These are phyloP conservation scores for Serpula lacrymans DNA, from an alignment of 768 basidiomycete species.

Conservation along the genomic window DNA sequence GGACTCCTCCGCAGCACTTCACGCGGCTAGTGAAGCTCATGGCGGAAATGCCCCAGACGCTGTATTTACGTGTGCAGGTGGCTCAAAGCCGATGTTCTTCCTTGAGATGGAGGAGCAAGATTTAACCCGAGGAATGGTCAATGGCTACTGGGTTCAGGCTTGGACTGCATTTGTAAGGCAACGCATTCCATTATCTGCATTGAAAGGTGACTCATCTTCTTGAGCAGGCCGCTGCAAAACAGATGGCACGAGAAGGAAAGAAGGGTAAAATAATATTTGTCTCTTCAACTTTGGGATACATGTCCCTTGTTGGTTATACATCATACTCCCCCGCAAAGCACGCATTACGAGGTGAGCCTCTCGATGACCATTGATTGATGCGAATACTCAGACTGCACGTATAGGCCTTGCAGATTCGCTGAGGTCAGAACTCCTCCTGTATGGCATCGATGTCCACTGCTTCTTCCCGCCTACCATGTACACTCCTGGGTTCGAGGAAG, in stretches of 20 bases:
- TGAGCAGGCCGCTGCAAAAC: slow-evolving; percentile 63
- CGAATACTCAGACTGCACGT: neutral
- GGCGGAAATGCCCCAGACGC: slow-evolving; percentile 67
- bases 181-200: neutral
- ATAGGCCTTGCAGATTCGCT: slow-evolving; percentile 82
- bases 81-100: slow-evolving; percentile 67
- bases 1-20: slow-evolving; percentile 58
- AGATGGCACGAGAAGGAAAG: slow-evolving; percentile 53
- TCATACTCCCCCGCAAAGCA: slow-evolving; percentile 84
- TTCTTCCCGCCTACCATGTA: slow-evolving; percentile 83
- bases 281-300: slow-evolving; percentile 69
- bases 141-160: slow-evolving; percentile 49
- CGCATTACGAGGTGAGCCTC: slow-evolving; percentile 67
- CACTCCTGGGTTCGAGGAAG: slow-evolving; percentile 71
- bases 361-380: neutral
- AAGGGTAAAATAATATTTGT: slow-evolving; percentile 75
- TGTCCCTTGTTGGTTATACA: slow-evolving; percentile 74
- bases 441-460: slow-evolving; percentile 74
- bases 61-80: slow-evolving; percentile 78
- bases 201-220: no score
- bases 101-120: slow-evolving; percentile 64
- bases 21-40: slow-evolving; percentile 52
- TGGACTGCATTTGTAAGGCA: slow-evolving; percentile 46
- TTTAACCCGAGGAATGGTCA: slow-evolving; percentile 43
- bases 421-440: slow-evolving; percentile 74